Evolutionary conservation across 371 early-diverging fungal genomes (phyloP).

Genomic region (Batkoa obscura): DNA sequence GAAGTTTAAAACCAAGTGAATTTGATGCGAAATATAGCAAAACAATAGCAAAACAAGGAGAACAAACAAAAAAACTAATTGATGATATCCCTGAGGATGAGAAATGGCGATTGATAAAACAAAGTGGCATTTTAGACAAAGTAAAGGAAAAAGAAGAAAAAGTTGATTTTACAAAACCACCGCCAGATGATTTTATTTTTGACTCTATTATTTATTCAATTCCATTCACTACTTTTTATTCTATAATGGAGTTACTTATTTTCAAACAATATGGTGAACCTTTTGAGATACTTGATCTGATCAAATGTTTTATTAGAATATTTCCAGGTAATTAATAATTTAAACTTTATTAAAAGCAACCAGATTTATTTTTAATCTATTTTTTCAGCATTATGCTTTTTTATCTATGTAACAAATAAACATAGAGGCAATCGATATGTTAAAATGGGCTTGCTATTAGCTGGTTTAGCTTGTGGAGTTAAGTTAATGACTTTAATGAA

Average conservation of each 20-base stretch:
- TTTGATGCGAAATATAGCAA: slow-evolving; percentile 2
- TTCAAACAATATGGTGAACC: neutral
- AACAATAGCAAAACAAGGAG: neutral
- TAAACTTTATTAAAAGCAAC: neutral
- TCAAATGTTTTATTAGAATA: neutral
- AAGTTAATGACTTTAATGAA: neutral
- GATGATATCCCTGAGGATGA: slow-evolving; percentile 6
- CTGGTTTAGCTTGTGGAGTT: neutral
- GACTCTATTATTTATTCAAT: slow-evolving; percentile 4
- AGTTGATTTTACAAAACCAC: too few relatives aligned
- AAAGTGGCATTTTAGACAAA: slow-evolving; percentile 3
- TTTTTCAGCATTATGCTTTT: neutral
- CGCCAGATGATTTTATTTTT: neutral
- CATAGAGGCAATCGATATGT: neutral
- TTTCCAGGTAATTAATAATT: slow-evolving; percentile 4
- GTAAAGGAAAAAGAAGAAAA: neutral
- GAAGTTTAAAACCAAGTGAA: slow-evolving; percentile 5
- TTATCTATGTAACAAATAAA: slow-evolving; percentile 2
- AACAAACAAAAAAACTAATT: neutral
- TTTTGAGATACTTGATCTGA: neutral
- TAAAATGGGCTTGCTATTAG: neutral
- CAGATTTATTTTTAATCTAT: neutral
- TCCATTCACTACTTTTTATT: slow-evolving; percentile 3
- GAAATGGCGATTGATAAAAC: slow-evolving; percentile 4
- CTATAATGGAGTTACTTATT: neutral